Base-by-base conservation (phyloP, 164 flowering plant species). In the Vitis cinerea region DNA sequence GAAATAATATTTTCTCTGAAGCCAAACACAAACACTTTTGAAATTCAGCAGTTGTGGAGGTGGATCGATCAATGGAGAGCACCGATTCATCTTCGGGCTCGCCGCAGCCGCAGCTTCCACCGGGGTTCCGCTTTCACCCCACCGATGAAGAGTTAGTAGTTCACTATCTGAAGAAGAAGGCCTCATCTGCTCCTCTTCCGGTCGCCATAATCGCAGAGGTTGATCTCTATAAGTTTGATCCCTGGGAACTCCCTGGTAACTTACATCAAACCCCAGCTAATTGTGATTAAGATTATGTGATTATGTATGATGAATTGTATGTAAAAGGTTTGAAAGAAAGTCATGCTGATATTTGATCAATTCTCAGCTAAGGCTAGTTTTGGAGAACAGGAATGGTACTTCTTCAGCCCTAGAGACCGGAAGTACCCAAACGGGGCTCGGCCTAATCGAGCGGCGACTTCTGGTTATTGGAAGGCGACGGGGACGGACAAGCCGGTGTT, bases 391-490 rank as follows among this genome's bases (percentile, higher is more conserved):
- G 98, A 93, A 63, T 93, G 98, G 98, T 93, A 91, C 61, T 93
- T 93, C 71, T 93, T 91, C 70, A 90, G 91, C 75, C 98, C 98
- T 0, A 79, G 98, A 55, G 98, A 93, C 63, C 74, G 98, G 70
- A 93, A 93, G 74, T 93, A 93, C 50, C 97, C 97, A 0, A 93
- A 93, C 74, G 97, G 98, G 0, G 92, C 94, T 0, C 65, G 98
- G 75, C 97, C 97, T 3, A 93, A 91, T 68, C 59, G 98, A 60
- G 98, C 97, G 3, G 97, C 98, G 8, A 88, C 91, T 1, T 90
- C 98, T 0, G 98, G 98, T 27, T 93, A 91, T 59, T 93, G 98
- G 98, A 93, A 93, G 76, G 98, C 98, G 0, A 93, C 98, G 1
- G 98, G 98, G n/a, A 93, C 98, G 0, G 98, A 93, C 61, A 93